These are phyloP conservation scores for Lactarius indigo DNA, from an alignment of 768 basidiomycete genomes.

Conservation along the genomic window DNA sequence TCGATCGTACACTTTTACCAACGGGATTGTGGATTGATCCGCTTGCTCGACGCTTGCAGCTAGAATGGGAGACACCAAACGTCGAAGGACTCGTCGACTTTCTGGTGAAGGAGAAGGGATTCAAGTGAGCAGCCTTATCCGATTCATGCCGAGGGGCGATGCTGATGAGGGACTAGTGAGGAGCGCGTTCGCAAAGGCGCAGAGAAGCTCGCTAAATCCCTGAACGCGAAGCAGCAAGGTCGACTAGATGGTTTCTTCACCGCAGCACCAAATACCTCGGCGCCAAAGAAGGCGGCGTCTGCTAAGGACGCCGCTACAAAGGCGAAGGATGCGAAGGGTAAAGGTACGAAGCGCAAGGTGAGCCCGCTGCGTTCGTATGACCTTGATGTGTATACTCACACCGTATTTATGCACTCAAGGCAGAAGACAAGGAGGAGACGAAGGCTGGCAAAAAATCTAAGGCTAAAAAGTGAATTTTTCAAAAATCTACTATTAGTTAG, in stretches of 20 bases:
- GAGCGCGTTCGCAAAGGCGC: constrained; percentile 95
- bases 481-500: background rate
- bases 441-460: constrained; percentile 41
- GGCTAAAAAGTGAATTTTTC: constrained; percentile 35
- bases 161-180: constrained; percentile 53
- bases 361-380: background rate
- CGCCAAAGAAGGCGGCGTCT: constrained; percentile 43
- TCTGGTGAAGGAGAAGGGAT: constrained; percentile 91
- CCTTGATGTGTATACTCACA: background rate
- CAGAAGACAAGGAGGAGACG: constrained; percentile 35
- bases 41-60: constrained; percentile 39
- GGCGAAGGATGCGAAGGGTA: constrained; percentile 32
- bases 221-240: constrained; percentile 92
- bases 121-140: constrained; percentile 59
- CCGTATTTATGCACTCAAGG: constrained; percentile 24
- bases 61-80: constrained; percentile 94
- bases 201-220: constrained; percentile 84
- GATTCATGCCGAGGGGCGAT: background rate
- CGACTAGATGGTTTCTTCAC: constrained; percentile 95
- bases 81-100: constrained; percentile 92
- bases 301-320: constrained; percentile 39
- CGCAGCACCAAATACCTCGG: constrained; percentile 55
- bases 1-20: background rate
- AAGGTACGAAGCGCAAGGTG: constrained; percentile 54
- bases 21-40: background rate